Conservation (phyloP, 2,329 filamentous ascomycete genomes). For the Dothistroma septosporum region DNA sequence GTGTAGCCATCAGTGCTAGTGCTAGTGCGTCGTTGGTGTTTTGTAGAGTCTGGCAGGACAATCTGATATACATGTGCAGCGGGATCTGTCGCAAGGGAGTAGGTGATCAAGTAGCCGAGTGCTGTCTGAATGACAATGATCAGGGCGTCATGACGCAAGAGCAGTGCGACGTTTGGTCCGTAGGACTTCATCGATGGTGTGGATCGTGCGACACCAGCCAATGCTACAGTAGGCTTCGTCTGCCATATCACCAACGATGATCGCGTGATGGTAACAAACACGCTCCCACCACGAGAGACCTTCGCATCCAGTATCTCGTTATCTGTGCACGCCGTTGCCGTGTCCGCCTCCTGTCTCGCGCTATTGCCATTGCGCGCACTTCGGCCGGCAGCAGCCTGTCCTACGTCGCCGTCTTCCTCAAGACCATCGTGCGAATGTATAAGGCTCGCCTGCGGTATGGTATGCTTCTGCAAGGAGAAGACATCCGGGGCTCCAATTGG, state of each 20-base stretch:
- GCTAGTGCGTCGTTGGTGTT: slow-evolving; percentile 52
- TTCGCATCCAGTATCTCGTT: slow-evolving; percentile 65
- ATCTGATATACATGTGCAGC: slow-evolving; percentile 81
- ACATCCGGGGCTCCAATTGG: slow-evolving; percentile 79
- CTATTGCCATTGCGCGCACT: slow-evolving; percentile 26
- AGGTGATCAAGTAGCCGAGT: slow-evolving; percentile 85
- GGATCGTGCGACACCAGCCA: slow-evolving; percentile 81
- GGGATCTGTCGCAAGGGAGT: slow-evolving; percentile 81
- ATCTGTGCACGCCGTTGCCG: slow-evolving; percentile 4
- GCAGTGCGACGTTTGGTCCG: slow-evolving; percentile 75
- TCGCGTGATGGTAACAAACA: slow-evolving; percentile 82
- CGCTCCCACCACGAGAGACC: slow-evolving; percentile 72
- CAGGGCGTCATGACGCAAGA: slow-evolving; percentile 84
- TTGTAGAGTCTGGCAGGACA: slow-evolving; percentile 59
- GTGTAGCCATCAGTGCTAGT: slow-evolving; percentile 43
- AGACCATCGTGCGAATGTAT: slow-evolving; percentile 58
- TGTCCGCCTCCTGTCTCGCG: neutral
- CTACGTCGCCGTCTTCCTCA: slow-evolving; percentile 12
- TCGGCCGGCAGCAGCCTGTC: neutral
- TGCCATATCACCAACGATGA: slow-evolving; percentile 94
- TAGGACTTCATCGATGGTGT: slow-evolving; percentile 74
- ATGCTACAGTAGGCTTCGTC: slow-evolving; percentile 82
- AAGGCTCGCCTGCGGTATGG: slow-evolving; percentile 49
- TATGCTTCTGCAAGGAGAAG: slow-evolving; percentile 70
- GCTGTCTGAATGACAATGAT: slow-evolving; percentile 88